phyloP scores from a whole-genome alignment of 140 eudicot species.

The Ambrosia hybrid region DNA sequence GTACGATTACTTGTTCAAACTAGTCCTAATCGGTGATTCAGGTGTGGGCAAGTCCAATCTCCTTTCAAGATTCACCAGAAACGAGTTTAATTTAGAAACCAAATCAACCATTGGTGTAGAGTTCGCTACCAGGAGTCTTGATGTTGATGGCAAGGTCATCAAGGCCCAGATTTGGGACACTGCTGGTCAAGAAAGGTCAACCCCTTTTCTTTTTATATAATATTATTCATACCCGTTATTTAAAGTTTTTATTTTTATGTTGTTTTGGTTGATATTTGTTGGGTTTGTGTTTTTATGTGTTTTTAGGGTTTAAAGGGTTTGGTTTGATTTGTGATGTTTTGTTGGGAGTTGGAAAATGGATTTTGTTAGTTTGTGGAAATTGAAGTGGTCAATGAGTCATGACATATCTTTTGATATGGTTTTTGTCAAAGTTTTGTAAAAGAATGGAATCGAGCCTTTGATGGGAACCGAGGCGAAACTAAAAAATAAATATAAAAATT shows the following conservation, averaged over 20 bases:
- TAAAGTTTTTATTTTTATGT: neutral
- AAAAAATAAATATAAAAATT: too few species aligned
- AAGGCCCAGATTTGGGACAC: conserved; percentile 85
- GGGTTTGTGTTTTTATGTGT: neutral
- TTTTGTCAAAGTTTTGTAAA: neutral
- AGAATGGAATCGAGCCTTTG: too few species aligned
- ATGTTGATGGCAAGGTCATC: conserved; percentile 53
- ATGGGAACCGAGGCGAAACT: too few species aligned
- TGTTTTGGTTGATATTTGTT: neutral
- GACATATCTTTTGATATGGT: conserved; percentile 1
- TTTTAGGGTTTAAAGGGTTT: conserved; percentile 1
- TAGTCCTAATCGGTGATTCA: conserved; percentile 64
- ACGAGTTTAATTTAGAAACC: conserved; percentile 59
- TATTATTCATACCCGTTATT: neutral
- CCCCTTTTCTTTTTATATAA: neutral
- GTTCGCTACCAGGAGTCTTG: conserved; percentile 63
- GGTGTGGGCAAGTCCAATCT: conserved; percentile 70
- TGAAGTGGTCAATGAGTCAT: neutral
- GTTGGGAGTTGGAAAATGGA: neutral
- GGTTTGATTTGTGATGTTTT: conserved; percentile 1
- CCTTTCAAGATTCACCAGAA: conserved; percentile 60
- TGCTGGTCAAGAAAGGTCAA: conserved; percentile 72
- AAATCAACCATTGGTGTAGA: conserved; percentile 75
- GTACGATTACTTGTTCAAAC: conserved; percentile 63
- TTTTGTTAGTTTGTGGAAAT: neutral